These are phyloP conservation scores for Sarocladium oryzae DNA, from an alignment of 2,329 filamentous ascomycete species.

Conservation along the genomic window DNA sequence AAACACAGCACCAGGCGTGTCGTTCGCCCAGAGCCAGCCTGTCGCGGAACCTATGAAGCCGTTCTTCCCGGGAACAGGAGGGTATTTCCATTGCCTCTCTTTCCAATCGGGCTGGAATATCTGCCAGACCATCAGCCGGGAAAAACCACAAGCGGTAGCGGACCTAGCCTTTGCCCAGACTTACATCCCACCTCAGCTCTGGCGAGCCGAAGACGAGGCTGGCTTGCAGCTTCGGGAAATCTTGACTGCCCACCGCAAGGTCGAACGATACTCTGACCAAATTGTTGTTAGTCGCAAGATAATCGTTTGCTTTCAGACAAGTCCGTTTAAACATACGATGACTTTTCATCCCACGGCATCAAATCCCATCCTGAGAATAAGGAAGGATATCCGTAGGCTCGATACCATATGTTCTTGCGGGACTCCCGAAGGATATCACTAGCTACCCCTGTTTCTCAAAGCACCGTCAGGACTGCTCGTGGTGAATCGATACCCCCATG, in stretches of 20 bases:
- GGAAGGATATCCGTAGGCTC: neutral
- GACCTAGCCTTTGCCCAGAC: neutral
- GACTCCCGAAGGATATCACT: neutral
- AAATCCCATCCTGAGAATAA: neutral
- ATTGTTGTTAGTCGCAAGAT: neutral
- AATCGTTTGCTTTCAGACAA: neutral
- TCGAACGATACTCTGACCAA: conserved; percentile 12
- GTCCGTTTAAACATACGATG: neutral
- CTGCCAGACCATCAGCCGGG: neutral
- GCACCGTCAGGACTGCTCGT: neutral
- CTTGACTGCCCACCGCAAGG: conserved; percentile 10
- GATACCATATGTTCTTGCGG: conserved; percentile 2
- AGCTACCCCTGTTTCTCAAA: conserved; percentile 14
- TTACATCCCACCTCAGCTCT: conserved; percentile 12
- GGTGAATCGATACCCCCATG: neutral
- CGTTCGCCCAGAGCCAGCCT: neutral
- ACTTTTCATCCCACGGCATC: conserved; percentile 4
- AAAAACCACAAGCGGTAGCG: no score
- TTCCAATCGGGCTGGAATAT: conserved; percentile 2
- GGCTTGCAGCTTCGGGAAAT: conserved; percentile 14
- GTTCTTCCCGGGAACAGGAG: neutral
- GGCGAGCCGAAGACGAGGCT: conserved; percentile 8
- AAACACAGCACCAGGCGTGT: neutral
- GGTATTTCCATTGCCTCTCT: conserved; percentile 7
- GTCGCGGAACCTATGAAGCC: conserved; percentile 4